Percentiles rank a stretch among this genome's conserved stretches.
These are phyloP conservation scores for Skeletonema menzelii DNA, from an alignment of 108 stramenopile species.

Conservation along the genomic window DNA sequence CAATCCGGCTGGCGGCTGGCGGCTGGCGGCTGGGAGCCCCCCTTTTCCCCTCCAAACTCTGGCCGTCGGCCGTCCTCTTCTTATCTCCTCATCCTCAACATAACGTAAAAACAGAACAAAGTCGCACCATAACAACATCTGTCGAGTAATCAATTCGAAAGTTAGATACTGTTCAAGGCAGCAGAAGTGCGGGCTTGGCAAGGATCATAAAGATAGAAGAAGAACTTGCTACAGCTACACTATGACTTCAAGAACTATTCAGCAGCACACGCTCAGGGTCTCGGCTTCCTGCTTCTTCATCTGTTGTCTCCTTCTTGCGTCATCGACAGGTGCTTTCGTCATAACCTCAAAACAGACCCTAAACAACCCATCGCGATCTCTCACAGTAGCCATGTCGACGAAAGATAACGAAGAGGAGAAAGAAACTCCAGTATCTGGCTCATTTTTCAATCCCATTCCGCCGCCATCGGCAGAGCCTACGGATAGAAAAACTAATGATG, in stretches of 20 bases:
- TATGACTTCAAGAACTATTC: background rate
- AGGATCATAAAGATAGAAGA: background rate
- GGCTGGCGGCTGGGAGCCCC: no score
- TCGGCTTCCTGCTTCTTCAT: background rate
- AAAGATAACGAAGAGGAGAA: constrained; percentile 20
- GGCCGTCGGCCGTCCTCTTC: no score
- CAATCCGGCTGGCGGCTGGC: no score
- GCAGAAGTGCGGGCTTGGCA: no score
- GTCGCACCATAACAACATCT: background rate
- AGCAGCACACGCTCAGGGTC: background rate
- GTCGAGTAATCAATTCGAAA: no score
- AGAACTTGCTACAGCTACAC: background rate
- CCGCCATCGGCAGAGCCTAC: constrained; percentile 11
- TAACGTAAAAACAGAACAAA: constrained; percentile 5
- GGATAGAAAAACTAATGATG: background rate
- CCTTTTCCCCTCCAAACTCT: no score
- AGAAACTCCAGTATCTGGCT: constrained; percentile 30
- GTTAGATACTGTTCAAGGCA: no score
- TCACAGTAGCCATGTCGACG: constrained; percentile 13
- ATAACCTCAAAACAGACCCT: background rate
- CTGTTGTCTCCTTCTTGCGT: background rate
- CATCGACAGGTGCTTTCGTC: background rate
- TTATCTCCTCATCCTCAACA: no score
- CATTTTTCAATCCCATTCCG: constrained; percentile 50
- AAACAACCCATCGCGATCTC: background rate